Percentiles rank a stretch among this genome's conserved stretches.
Conservation (phyloP, 2,329 filamentous ascomycete species). For the Cercospora janseana region DNA sequence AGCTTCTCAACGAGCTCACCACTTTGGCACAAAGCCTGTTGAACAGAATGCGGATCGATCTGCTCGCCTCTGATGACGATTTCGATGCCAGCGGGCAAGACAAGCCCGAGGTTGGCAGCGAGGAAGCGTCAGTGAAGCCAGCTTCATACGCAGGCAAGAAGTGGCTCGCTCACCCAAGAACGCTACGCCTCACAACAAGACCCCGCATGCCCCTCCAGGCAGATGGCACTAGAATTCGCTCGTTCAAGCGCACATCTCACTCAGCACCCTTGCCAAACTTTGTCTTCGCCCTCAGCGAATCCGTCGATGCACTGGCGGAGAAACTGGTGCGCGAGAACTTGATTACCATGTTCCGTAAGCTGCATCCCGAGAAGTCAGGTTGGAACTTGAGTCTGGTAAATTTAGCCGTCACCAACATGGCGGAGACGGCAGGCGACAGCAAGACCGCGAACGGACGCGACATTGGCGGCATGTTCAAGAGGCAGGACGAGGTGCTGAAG, state of each 20-base stretch:
- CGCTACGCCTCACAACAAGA: conserved; percentile 75
- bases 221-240: conserved; percentile 56
- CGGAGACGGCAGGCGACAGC: conserved; percentile 45
- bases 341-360: conserved; percentile 68
- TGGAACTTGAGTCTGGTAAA: conserved; percentile 87
- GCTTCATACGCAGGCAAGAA: conserved; percentile 29
- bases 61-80: conserved; percentile 57
- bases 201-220: conserved; percentile 55
- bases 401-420: conserved; percentile 84
- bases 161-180: conserved; percentile 81
- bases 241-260: conserved; percentile 69
- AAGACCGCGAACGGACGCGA: conserved; percentile 60
- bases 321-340: conserved; percentile 68
- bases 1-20: conserved; percentile 67
- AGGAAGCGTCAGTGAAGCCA: conserved; percentile 6
- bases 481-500: conserved; percentile 66
- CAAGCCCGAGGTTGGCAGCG: conserved; percentile 34
- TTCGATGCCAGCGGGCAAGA: conserved; percentile 21
- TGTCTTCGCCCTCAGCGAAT: conserved; percentile 63
- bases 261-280: conserved; percentile 72
- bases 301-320: conserved; percentile 61
- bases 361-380: conserved; percentile 66
- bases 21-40: conserved; percentile 69
- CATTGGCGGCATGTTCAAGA: conserved; percentile 78
- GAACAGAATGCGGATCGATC: conserved; percentile 73